phyloP scores from a whole-genome alignment of 2,329 filamentous ascomycete genomes.

The Aspergillus fumigatiaffinis region DNA sequence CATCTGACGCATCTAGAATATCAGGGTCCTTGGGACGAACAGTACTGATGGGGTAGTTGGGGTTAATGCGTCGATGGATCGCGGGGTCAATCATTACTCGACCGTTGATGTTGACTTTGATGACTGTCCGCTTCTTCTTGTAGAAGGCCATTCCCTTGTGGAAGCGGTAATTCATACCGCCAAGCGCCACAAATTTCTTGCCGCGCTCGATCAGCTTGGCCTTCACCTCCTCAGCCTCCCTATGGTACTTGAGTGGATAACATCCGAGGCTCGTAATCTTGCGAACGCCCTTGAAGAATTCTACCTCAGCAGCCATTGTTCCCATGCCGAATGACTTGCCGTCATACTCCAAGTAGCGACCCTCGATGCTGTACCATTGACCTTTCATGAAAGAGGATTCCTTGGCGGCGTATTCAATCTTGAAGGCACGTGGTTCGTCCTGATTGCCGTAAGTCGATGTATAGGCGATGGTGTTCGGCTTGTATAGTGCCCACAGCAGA shows the following conservation, averaged over 20 bases:
- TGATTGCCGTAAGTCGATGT: slow-evolving; percentile 70
- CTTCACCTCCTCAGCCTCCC: slow-evolving; percentile 62
- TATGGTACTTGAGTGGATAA: slow-evolving; percentile 78
- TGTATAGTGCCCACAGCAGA: slow-evolving; percentile 82
- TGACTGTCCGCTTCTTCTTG: slow-evolving; percentile 70
- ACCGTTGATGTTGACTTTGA: slow-evolving; percentile 81
- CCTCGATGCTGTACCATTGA: slow-evolving; percentile 72
- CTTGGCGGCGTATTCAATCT: slow-evolving; percentile 71
- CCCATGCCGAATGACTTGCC: slow-evolving; percentile 81
- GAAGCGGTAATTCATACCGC: slow-evolving; percentile 76
- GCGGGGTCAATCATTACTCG: slow-evolving; percentile 84
- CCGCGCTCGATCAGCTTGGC: slow-evolving; percentile 71
- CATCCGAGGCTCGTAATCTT: slow-evolving; percentile 75
- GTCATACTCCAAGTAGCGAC: slow-evolving; percentile 76
- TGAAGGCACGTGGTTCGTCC: slow-evolving; percentile 78
- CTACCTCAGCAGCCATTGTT: slow-evolving; percentile 64
- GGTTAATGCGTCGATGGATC: slow-evolving; percentile 77
- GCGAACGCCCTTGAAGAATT: slow-evolving; percentile 71
- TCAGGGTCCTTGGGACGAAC: slow-evolving; percentile 70
- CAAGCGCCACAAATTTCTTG: slow-evolving; percentile 76
- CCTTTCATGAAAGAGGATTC: slow-evolving; percentile 66
- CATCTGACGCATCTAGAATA: slow-evolving; percentile 47
- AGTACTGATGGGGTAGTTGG: slow-evolving; percentile 74
- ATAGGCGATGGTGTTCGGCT: slow-evolving; percentile 77
- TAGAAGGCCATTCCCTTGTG: slow-evolving; percentile 81